Conservation (phyloP, 345 rosid genomes). For the Citrus cavaleriei region DNA sequence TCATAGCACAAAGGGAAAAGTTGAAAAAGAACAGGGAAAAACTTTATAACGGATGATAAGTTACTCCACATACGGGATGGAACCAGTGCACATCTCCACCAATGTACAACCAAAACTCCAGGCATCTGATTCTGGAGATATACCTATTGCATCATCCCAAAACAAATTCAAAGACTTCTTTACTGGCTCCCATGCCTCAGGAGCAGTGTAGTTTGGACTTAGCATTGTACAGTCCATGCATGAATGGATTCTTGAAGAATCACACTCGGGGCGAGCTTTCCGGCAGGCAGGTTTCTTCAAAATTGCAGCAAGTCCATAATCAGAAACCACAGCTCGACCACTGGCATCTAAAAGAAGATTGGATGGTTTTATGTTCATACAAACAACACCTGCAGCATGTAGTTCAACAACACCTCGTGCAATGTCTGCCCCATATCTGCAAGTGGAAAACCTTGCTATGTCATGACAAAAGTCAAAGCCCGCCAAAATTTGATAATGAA, state of each 20-base stretch:
- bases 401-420: slow-evolving; percentile 96
- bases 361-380: slow-evolving; percentile 95
- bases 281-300: slow-evolving; percentile 83
- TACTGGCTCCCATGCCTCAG: slow-evolving; percentile 99
- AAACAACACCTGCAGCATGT: slow-evolving; percentile 94
- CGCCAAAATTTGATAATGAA: not conserved
- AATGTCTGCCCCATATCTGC: slow-evolving; percentile 93
- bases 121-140: slow-evolving; percentile 91
- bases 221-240: slow-evolving; percentile 86
- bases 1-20: not conserved
- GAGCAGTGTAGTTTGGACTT: slow-evolving; percentile 89
- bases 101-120: slow-evolving; percentile 99
- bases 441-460: slow-evolving; percentile 23
- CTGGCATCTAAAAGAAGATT: slow-evolving; percentile 81
- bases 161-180: slow-evolving; percentile 80
- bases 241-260: slow-evolving; percentile 60
- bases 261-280: slow-evolving; percentile 62
- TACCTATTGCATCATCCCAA: slow-evolving; percentile 92
- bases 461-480: slow-evolving; percentile 20
- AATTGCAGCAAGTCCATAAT: slow-evolving; percentile 85
- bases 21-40: slow-evolving; percentile 1
- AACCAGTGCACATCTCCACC: slow-evolving; percentile 99
- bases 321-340: slow-evolving; percentile 92
- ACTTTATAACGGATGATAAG: slow-evolving; percentile 14
- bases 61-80: slow-evolving; percentile 76